A percentile compares a stretch with the other conserved stretches of the same genome.
Evolutionary conservation across 352 stramenopile species (phyloP).

Genomic region (Phytophthora cactorum): DNA sequence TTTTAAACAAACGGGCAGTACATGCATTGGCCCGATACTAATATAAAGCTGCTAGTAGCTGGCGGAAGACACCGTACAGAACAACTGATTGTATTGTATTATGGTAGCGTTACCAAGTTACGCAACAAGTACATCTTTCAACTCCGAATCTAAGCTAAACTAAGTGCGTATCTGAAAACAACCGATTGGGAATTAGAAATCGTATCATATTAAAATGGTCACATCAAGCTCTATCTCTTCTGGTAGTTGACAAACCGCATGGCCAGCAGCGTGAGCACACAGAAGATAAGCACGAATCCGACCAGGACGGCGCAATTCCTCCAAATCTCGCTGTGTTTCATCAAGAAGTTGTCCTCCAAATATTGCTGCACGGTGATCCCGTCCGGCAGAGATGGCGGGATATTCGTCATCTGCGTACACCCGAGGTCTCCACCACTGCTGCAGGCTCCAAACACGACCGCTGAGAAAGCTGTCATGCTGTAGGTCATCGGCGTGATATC

Average conservation of each 20-base stretch:
- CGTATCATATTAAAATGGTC: too few species aligned
- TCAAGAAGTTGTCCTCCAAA: slow-evolving; percentile 21
- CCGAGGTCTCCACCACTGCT: slow-evolving; percentile 8
- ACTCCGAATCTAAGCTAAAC: too few species aligned
- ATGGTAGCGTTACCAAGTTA: too few species aligned
- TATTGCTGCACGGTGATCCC: slow-evolving; percentile 20
- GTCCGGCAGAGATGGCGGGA: not conserved
- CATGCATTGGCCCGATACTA: too few species aligned
- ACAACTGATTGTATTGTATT: too few species aligned
- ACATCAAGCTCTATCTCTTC: slow-evolving; percentile 30
- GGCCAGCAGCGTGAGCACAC: slow-evolving; percentile 23
- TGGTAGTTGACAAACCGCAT: slow-evolving; percentile 45
- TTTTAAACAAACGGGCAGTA: too few species aligned
- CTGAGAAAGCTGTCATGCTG: slow-evolving; percentile 35
- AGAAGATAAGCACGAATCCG: slow-evolving; percentile 22
- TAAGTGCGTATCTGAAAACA: too few species aligned
- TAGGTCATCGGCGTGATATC: slow-evolving; percentile 43
- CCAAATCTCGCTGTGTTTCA: slow-evolving; percentile 20
- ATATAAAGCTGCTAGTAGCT: too few species aligned
- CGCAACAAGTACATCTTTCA: too few species aligned
- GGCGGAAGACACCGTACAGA: too few species aligned
- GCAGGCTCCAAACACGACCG: not conserved
- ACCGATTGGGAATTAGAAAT: too few species aligned
- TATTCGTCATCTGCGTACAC: slow-evolving; percentile 11
- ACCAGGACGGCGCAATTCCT: slow-evolving; percentile 11